Evolutionary conservation across 2,329 filamentous ascomycete species (phyloP), one percentile per base, ranked within the genome.

Genomic region (Xylaria sp.): DNA sequence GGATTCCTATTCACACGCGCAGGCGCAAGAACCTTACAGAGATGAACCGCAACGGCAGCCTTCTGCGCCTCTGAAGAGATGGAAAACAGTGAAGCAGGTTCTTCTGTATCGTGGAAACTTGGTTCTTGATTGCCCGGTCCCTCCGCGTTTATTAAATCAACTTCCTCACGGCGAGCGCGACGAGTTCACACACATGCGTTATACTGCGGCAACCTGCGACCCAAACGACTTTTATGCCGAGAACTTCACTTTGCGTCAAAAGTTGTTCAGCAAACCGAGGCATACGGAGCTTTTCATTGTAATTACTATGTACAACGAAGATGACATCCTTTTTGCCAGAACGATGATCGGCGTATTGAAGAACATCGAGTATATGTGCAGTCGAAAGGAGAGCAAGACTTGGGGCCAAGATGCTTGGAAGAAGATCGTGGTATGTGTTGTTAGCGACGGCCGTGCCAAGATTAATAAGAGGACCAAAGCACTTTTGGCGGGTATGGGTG

Each of bases 321-420:
- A 97, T 80, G 96, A 98, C 78, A 93, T 97, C 75, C 89, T 94
- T 77, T 99, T 99, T 75, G 97, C 96, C 7, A 89, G 96, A 55
- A 99, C 96, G 0, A 98, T 99, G 95, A 93, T 98, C 79, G 96
- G 95, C 63, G 93, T 99, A 65, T 97, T 99, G 93, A 94, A 97
- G 80, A 99, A 99, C 79, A 95, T 99, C 75, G 90, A 93, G 15
- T 96, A 98, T 79, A 97, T 99, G 81, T 99, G 96, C 84, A 93
- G 91, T 23, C 90, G 96, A 61, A 92, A 91, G 63, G 95, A 96
- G 79, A 97, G 94, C 6, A 89, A 96, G 67, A 98, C 94, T 0
- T 99, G 96, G 96, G 97, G 96, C 45, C 97, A 97, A 74, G 89
- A 93, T 61, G 96, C 96, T 4, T 99, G 96, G 96, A 93, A 99